Percentiles rank a stretch among this genome's conserved stretches.
phyloP scores from a whole-genome alignment of 345 rosid species.

The Eucalyptus tenuipes region DNA sequence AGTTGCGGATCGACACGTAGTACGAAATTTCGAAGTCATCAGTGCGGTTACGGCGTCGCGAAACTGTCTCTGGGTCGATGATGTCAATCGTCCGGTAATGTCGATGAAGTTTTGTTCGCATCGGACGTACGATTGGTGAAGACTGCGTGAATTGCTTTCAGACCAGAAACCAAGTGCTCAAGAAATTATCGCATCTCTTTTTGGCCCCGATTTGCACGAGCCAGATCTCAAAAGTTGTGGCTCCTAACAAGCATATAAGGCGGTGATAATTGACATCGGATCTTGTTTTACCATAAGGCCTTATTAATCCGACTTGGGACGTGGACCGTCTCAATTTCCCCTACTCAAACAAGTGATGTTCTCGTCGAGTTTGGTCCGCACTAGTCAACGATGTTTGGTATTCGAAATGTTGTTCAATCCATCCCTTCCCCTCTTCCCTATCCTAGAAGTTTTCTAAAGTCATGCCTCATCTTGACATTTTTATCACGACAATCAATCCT shows the following conservation, averaged over 20 bases:
- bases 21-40: background rate
- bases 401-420: rapidly evolving
- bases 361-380: background rate
- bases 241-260: rapidly evolving
- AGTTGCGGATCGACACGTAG: background rate
- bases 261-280: background rate
- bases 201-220: too few relatives aligned
- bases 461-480: background rate
- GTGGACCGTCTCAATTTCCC: background rate
- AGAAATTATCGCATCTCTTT: background rate
- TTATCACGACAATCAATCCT: background rate
- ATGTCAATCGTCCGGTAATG: background rate
- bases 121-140: too few relatives aligned
- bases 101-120: background rate
- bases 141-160: background rate
- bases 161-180: background rate
- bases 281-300: background rate
- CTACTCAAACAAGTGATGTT: background rate
- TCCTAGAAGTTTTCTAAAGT: background rate
- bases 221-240: background rate
- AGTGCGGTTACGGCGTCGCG: background rate
- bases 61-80: background rate
- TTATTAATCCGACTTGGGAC: background rate
- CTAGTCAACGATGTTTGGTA: background rate
- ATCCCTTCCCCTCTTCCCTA: background rate